Evolutionary conservation across 306 rosid genomes (phyloP).

Genomic region (Cucurbita maxima): DNA sequence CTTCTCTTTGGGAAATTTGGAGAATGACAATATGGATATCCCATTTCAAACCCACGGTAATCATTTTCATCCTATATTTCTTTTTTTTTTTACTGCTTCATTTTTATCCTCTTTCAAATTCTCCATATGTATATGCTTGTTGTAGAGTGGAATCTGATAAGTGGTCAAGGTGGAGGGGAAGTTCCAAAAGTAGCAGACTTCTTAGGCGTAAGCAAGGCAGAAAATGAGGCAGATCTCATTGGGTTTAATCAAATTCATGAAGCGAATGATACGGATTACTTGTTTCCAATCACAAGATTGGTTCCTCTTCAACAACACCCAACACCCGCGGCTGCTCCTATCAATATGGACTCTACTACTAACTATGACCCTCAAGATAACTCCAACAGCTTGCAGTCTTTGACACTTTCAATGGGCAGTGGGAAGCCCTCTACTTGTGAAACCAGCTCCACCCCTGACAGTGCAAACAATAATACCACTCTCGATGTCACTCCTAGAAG

Average conservation of each 20-base stretch:
- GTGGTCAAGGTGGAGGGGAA: constrained; percentile 31
- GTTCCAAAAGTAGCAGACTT: constrained; percentile 95
- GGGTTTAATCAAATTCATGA: constrained; percentile 36
- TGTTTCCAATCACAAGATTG: constrained; percentile 33
- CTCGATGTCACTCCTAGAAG: constrained; percentile 66
- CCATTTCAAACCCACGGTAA: constrained; percentile 79
- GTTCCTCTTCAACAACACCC: constrained; percentile 44
- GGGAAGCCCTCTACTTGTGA: constrained; percentile 65
- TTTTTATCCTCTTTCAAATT: no score
- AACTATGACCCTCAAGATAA: constrained; percentile 55
- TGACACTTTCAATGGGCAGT: constrained; percentile 90
- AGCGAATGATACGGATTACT: constrained; percentile 45
- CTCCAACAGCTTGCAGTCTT: constrained; percentile 51
- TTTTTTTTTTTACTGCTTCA: no score
- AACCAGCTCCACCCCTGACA: constrained; percentile 21
- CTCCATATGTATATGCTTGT: no score
- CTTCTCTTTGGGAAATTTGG: constrained; percentile 61
- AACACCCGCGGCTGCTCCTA: constrained; percentile 1
- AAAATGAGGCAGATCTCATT: constrained; percentile 61
- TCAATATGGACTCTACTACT: constrained; percentile 6
- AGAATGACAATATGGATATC: constrained; percentile 54
- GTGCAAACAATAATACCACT: constrained; percentile 17
- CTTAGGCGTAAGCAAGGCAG: constrained; percentile 78
- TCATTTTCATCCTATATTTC: no score
- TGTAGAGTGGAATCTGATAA: constrained; percentile 73